phyloP scores from a whole-genome alignment of 805 yeast species.

The Diddensiella transvaalensis region DNA sequence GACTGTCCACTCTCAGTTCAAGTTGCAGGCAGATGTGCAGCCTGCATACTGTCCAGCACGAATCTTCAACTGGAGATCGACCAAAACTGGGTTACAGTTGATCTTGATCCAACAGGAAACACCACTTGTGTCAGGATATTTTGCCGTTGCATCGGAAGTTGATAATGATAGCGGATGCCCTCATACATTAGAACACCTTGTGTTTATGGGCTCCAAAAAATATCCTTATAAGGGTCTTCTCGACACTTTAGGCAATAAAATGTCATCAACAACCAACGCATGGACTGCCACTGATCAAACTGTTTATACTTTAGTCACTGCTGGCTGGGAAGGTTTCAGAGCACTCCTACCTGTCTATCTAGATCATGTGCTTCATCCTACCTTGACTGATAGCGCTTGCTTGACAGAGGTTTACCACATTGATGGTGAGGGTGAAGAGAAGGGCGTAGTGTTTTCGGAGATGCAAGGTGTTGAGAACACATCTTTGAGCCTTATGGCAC shows the following conservation, averaged over 20 bases:
- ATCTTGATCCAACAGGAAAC: slow-evolving; percentile 74
- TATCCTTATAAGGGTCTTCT: slow-evolving; percentile 89
- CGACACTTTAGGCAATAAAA: slow-evolving; percentile 79
- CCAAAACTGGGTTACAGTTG: slow-evolving; percentile 76
- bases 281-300: slow-evolving; percentile 98
- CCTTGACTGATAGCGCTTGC: slow-evolving; percentile 85
- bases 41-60: slow-evolving; percentile 13
- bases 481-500: slow-evolving; percentile 60
- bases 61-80: slow-evolving; percentile 62
- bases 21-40: slow-evolving; percentile 9
- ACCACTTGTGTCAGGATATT: slow-evolving; percentile 86
- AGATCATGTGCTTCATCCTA: slow-evolving; percentile 83
- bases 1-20: slow-evolving; percentile 7
- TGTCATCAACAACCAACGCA: slow-evolving; percentile 87
- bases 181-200: slow-evolving; percentile 89
- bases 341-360: slow-evolving; percentile 80
- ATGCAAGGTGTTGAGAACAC: slow-evolving; percentile 92
- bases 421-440: slow-evolving; percentile 85
- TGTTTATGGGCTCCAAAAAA: slow-evolving; percentile 88
- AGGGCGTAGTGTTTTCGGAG: slow-evolving; percentile 95
- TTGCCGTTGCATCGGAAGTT: slow-evolving; percentile 94
- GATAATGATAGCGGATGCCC: slow-evolving; percentile 87
- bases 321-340: slow-evolving; percentile 95
- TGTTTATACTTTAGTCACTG: slow-evolving; percentile 83
- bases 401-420: slow-evolving; percentile 92